These are phyloP conservation scores for Piper betle DNA, from an alignment of 164 flowering plant species.

Conservation along the genomic window DNA sequence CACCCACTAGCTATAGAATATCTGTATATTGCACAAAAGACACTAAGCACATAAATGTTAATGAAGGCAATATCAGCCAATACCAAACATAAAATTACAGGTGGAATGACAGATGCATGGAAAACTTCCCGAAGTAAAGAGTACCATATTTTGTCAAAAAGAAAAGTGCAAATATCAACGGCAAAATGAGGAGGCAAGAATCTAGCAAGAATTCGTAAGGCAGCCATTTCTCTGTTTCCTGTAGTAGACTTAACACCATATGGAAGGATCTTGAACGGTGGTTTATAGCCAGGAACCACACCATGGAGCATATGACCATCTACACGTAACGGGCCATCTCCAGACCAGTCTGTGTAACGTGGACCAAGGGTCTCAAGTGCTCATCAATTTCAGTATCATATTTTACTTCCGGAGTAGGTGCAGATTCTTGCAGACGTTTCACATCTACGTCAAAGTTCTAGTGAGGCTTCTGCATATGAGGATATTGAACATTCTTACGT, in stretches of 20 bases:
- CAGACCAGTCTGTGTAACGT: conserved; percentile 82
- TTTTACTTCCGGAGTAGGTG: conserved; percentile 28
- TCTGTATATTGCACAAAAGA: neutral
- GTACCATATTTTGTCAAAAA: neutral
- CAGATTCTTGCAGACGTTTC: conserved; percentile 15
- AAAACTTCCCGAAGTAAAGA: neutral
- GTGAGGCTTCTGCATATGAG: neutral
- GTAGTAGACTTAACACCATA: conserved; percentile 63
- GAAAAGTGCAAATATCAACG: conserved; percentile 35
- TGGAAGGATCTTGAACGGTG: conserved; percentile 86
- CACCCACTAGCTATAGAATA: too few relatives aligned
- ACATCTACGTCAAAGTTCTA: neutral
- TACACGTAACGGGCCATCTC: conserved; percentile 70
- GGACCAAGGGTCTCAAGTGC: conserved; percentile 78
- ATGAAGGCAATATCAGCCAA: neutral
- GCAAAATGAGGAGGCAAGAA: conserved; percentile 94
- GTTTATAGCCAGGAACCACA: conserved; percentile 50
- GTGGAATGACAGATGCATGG: too few relatives aligned
- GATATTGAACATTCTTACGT: conserved; percentile 2
- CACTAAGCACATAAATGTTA: neutral
- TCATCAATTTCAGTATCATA: conserved; percentile 79
- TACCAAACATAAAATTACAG: too few relatives aligned
- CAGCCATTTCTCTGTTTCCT: conserved; percentile 48
- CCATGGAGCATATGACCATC: conserved; percentile 93
- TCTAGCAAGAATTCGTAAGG: conserved; percentile 68